These are phyloP conservation scores for Scalesia atractyloides DNA, from an alignment of 129 eudicot genomes.

Conservation along the genomic window DNA sequence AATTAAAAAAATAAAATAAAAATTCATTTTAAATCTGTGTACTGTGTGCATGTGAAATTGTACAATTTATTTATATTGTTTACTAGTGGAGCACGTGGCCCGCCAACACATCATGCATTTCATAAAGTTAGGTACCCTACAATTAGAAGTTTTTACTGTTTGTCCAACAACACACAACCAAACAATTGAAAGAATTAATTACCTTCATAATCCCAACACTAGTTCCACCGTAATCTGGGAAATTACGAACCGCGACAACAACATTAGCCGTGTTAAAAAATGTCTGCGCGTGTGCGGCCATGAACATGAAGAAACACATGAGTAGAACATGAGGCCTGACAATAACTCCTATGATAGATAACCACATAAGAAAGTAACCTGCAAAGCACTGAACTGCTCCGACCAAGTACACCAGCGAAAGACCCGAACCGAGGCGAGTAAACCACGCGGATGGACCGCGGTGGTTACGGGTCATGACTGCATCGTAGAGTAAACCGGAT, in stretches of 20 bases:
- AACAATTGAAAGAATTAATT: background rate
- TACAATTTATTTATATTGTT: too few relatives aligned
- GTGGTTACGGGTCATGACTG: slow-evolving; percentile 28
- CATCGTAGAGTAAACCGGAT: slow-evolving; percentile 76
- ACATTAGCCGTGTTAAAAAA: slow-evolving; percentile 79
- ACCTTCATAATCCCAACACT: slow-evolving; percentile 93
- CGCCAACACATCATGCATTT: too few relatives aligned
- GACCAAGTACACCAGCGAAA: slow-evolving; percentile 63
- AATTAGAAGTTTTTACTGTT: background rate
- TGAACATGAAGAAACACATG: slow-evolving; percentile 75
- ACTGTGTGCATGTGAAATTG: too few relatives aligned
- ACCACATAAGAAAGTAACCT: slow-evolving; percentile 80
- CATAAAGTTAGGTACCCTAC: too few relatives aligned
- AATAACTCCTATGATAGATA: slow-evolving; percentile 59
- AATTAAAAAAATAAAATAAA: too few relatives aligned
- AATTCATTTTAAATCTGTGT: too few relatives aligned
- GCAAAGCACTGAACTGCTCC: slow-evolving; percentile 70
- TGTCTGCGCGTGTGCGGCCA: slow-evolving; percentile 88
- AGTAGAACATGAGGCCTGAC: slow-evolving; percentile 43
- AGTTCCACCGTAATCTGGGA: slow-evolving; percentile 73
- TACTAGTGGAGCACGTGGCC: too few relatives aligned
- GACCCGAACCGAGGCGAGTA: slow-evolving; percentile 20
- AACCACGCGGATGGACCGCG: background rate
- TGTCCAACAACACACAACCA: too few relatives aligned
- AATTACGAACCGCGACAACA: slow-evolving; percentile 69